A percentile compares a stretch with the other conserved stretches of the same genome.
These are phyloP conservation scores for Stephanodiscus triporus DNA, from an alignment of 108 stramenopile genomes.

Conservation along the genomic window DNA sequence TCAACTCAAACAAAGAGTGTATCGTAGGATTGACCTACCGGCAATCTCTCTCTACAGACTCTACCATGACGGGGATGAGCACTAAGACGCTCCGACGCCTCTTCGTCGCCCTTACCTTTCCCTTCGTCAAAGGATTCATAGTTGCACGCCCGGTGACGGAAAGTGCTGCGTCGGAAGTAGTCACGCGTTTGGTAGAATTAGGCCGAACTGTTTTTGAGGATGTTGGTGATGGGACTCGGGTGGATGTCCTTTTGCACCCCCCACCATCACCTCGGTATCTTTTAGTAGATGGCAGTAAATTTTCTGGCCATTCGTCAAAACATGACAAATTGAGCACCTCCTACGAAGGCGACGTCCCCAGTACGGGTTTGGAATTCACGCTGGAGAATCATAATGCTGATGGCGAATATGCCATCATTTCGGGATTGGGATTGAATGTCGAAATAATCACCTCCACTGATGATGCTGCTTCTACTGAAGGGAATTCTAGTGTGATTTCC, in stretches of 20 bases:
- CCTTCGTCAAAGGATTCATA: neutral
- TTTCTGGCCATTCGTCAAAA: neutral
- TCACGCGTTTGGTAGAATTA: slow-evolving; percentile 3
- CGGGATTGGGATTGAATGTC: slow-evolving; percentile 31
- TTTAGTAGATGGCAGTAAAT: neutral
- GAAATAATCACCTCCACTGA: neutral
- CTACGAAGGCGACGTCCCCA: slow-evolving; percentile 15
- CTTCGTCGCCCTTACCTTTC: neutral
- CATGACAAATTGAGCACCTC: neutral
- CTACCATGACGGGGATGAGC: neutral
- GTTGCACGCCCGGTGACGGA: neutral
- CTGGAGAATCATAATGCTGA: slow-evolving; percentile 16
- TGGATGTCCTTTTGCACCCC: neutral
- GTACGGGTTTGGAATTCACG: slow-evolving; percentile 12
- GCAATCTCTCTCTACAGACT: neutral
- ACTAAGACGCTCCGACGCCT: neutral
- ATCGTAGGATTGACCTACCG: too few species aligned
- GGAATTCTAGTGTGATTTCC: too few species aligned
- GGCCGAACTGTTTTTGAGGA: neutral
- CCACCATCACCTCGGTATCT: neutral
- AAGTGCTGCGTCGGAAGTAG: neutral
- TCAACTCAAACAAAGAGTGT: too few species aligned
- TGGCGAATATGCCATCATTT: slow-evolving; percentile 10
- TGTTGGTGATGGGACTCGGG: neutral
- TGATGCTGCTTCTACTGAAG: neutral